Evolutionary conservation across 176 grass and related monocot genomes (phyloP).

Genomic region (Musa schizocarpa): DNA sequence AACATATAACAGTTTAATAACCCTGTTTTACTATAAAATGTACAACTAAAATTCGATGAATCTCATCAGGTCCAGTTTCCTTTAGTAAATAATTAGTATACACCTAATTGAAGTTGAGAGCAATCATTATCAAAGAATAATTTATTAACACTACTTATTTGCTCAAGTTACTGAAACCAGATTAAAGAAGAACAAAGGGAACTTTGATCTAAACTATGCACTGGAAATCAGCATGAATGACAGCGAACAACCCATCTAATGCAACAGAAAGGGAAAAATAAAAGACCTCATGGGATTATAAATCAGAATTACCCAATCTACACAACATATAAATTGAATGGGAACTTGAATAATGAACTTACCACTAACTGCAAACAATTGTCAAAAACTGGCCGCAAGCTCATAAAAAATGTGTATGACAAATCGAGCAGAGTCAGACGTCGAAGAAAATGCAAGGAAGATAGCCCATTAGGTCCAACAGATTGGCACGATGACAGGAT

Average conservation of each 20-base stretch:
- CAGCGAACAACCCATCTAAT: background rate
- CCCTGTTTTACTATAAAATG: no score
- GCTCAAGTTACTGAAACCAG: background rate
- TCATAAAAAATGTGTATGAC: constrained; percentile 85
- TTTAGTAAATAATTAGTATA: background rate
- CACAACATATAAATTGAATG: no score
- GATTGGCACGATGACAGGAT: constrained; percentile 69
- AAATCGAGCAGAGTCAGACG: constrained; percentile 76
- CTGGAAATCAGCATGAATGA: background rate
- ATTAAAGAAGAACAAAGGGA: background rate
- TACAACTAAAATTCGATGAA: background rate
- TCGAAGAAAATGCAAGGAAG: constrained; percentile 70
- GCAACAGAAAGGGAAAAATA: background rate
- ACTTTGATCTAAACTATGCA: background rate
- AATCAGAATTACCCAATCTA: background rate
- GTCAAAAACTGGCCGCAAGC: constrained; percentile 77
- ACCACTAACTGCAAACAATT: constrained; percentile 79
- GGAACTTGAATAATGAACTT: background rate
- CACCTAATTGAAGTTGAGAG: background rate
- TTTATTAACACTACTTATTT: background rate
- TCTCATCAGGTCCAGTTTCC: background rate
- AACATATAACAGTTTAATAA: no score
- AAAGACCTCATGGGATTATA: background rate
- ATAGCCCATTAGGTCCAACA: constrained; percentile 53
- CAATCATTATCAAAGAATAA: background rate